Conservation (phyloP, 257 asterid species). For the Lycium barbarum region DNA sequence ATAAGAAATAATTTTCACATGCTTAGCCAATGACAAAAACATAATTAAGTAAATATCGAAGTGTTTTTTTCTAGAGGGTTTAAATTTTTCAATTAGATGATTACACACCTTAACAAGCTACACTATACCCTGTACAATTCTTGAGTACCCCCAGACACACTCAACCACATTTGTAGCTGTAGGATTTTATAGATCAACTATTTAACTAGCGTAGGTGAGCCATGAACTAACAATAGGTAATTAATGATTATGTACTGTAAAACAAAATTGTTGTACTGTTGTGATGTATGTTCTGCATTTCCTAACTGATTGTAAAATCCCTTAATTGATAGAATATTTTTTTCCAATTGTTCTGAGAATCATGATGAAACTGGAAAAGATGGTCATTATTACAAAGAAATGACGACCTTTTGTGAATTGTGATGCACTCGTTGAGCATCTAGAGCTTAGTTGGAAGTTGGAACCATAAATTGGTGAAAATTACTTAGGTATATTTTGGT, state of each 20-base stretch:
- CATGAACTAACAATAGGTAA: slow-evolving; percentile 35
- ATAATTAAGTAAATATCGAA: no score
- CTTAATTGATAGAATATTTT: neutral
- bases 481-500: neutral
- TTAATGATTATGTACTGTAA: slow-evolving; percentile 14
- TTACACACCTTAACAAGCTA: neutral
- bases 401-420: neutral
- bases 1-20: neutral
- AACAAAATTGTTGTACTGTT: slow-evolving; percentile 43
- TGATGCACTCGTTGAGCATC: neutral
- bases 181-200: neutral
- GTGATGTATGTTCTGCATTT: slow-evolving; percentile 53
- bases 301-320: slow-evolving; percentile 38
- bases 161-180: neutral
- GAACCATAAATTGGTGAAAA: neutral
- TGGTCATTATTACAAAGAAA: neutral
- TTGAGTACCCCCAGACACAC: neutral
- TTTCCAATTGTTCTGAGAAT: neutral
- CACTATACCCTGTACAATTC: neutral
- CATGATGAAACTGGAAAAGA: neutral
- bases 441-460: no score
- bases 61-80: no score
- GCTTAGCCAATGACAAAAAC: neutral
- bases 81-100: neutral
- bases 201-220: slow-evolving; percentile 34